These are phyloP conservation scores for Xylariaceae sp. DNA, from an alignment of 2,329 filamentous ascomycete genomes.

Conservation along the genomic window DNA sequence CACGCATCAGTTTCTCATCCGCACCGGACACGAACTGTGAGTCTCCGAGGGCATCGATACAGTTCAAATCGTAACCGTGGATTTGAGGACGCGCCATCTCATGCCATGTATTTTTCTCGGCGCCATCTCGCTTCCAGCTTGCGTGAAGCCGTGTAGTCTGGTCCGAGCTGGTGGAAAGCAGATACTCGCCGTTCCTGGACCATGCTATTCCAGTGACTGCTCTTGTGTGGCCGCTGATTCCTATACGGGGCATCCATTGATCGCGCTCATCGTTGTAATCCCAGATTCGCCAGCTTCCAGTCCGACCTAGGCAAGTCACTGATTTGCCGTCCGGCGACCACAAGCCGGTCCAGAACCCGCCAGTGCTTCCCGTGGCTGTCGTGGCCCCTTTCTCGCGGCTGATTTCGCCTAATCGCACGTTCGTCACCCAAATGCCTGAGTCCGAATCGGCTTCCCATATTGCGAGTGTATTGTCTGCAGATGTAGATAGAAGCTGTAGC, in stretches of 20 bases:
- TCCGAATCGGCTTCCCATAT: constrained; percentile 84
- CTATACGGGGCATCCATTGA: constrained; percentile 72
- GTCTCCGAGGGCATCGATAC: constrained; percentile 70
- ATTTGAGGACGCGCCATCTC: constrained; percentile 95
- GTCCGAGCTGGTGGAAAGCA: constrained; percentile 85
- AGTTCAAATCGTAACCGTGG: constrained; percentile 97
- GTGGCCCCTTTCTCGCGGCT: constrained; percentile 93
- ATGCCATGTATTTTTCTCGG: constrained; percentile 66
- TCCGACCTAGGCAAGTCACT: constrained; percentile 80
- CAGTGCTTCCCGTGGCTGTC: constrained; percentile 90
- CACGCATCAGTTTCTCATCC: constrained; percentile 95
- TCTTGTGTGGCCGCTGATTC: constrained; percentile 78
- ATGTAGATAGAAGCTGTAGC: constrained; percentile 78
- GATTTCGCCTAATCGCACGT: constrained; percentile 83
- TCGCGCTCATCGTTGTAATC: constrained; percentile 56
- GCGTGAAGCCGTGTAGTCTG: constrained; percentile 89
- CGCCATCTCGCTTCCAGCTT: constrained; percentile 57
- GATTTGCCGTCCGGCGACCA: constrained; percentile 77
- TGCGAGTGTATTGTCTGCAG: constrained; percentile 89
- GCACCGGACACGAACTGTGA: constrained; percentile 88
- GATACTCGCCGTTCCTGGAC: constrained; percentile 75
- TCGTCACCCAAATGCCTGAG: constrained; percentile 89
- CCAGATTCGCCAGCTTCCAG: constrained; percentile 92
- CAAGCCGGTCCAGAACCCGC: constrained; percentile 92
- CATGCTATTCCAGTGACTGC: constrained; percentile 80